Base-by-base conservation (phyloP, 140 eudicot species). In the Flaveria floridana region DNA sequence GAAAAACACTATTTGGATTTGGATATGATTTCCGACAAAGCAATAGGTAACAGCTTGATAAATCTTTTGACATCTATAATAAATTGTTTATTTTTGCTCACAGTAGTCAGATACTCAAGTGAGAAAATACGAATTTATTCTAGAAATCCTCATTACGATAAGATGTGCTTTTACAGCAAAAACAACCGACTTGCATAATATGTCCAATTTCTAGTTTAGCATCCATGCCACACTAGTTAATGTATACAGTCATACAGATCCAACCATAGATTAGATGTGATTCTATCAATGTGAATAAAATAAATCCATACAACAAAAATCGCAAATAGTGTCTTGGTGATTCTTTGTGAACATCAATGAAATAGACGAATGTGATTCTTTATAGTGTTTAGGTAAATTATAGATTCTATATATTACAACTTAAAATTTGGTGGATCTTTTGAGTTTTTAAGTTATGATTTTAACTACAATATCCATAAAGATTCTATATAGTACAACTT, bases 11-110 rank as follows among this genome's bases (percentile, higher is more conserved):
- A 48, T 95, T 95, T 80, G 99, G 99, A 28, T 95, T 95, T 76
- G 97, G 96, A 76, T 95, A 95, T 84, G 97, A 95, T 85, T 95
- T 91, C 79, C 96, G 99, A 19, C 99, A 95, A 81, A 95, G 96
- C 81, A 95, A 95, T 81, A 88, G 99, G 97, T 95, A 82, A 42
- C 44, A 57, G 51, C 47, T 67, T 56, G 64, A 63, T 62, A 9
- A 18, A 30, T 41, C 21, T 41, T 44, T 62, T 19, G 19, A 5
- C 6, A 23, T 23, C 34, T 73, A 18, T 21, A 65, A 8, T 58
- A 39, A 41, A 20, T 42, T 72, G 51, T 30, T 4, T 52, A 52
- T 71, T 12, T 25, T 71, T 28, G 28, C 30, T 52, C 19, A 75
- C 20, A 4, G 42, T 41, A 2, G 16, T 72, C 47, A 44, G 47